Evolutionary conservation across 257 asterid species (phyloP), one percentile per base, ranked within the genome.

Genomic region (Gentiana straminea): DNA sequence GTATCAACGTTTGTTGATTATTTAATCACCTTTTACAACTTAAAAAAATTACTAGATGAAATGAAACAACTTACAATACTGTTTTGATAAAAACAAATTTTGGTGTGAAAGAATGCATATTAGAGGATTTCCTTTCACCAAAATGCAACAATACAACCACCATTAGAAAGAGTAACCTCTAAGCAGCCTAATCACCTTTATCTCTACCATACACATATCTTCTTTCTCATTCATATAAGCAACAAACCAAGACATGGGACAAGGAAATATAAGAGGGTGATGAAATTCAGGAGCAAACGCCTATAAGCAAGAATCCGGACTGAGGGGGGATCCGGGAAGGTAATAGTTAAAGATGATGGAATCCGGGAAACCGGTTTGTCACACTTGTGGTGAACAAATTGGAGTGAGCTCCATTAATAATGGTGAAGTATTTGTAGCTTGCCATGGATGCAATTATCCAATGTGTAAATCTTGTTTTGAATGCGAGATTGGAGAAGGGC

Each of bases 371-470:
- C 95, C 95, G 4, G 54, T 74, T 53, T 92, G 97, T 80, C 77
- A 69, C 75, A 82, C 70, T 55, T 92, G 99, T 54, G 93, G 95
- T 7, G 94, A 85, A 35, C 78, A 78, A 39, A 46, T 91, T 59
- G 94, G 86, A 7, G 52, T 81, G 33, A 63, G 53, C 51, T 47
- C 86, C 3, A 24, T 24, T 24, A 24, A 24, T 24, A 70, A 69
- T 8, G 95, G 95, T 7, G 84, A 81, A 63, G 81, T 77, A 32
- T 84, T 87, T 65, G 84, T 84, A 57, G 86, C 88, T 61, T 91
- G 98, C 55, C 81, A 75, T 35, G 93, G 84, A 33, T 91, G 98
- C 76, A 72, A 78, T 37, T 74, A 73, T 48, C 86, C 96, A 49
- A 57, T 87, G 10, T 91, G 98, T 77, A 79, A 67, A 55, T 73